Base-by-base conservation (phyloP, 2,329 filamentous ascomycete genomes). In the Talaromyces sp. region DNA sequence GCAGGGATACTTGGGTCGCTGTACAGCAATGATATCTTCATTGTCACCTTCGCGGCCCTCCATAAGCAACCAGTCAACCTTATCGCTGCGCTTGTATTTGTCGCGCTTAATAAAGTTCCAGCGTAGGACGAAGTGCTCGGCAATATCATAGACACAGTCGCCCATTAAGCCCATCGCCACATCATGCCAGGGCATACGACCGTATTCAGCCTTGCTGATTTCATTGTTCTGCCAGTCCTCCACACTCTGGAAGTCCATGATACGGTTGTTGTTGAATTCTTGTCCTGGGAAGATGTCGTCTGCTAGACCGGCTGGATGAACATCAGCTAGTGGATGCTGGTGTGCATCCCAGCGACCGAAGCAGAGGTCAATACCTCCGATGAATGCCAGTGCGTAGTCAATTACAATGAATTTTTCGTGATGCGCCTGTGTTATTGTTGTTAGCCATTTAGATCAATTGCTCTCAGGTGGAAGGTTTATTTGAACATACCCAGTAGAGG, bases 71-170 rank as follows among this genome's bases (percentile, higher is more conserved):
- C 92, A 97, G 67, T 95, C 90, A 60, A 90, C 95, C 33, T 85
- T 79, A 0, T 85, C 78, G 60, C 93, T 89, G 4, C 92, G 87
- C 78, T 97, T 97, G 77, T 97, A 97, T 77, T 97, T 97, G 80
- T 97, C 93, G 32, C 93, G 86, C 75, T 97, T 97, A 75, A 93
- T 82, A 65, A 96, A 96, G 68, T 99, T 97, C 94, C 93, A 97
- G 30, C 94, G 85, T 41, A 97, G 77, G 8, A 96, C 86, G 64
- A 97, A 99, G 70, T 97, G 92, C 73, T 97, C 92, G 0, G 92
- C 92, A 63, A 99, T 94, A 66, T 97, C 93, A 68, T 93, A 91
- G 10, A 96, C 90, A 60, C 87, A 90, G 16, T 92, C 90, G 0
- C 94, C 93, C 52, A 94, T 83, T n/a, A 97, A 64, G 11, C 88